Conservation (phyloP, 306 rosid genomes). For the Cicer pinnatifidum region DNA sequence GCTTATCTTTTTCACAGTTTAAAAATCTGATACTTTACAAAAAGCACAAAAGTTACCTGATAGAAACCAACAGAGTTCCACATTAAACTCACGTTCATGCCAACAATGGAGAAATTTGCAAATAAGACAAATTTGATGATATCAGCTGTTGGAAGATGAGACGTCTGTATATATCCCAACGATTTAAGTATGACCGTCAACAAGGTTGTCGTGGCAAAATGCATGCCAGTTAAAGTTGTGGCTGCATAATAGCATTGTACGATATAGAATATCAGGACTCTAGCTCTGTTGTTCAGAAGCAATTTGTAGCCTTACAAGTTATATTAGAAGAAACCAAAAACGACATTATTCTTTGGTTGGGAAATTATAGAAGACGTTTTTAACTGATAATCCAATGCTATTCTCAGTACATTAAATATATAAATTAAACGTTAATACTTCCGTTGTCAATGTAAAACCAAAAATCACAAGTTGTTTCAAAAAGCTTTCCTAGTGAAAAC, state of each 20-base stretch:
- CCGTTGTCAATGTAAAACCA: constrained; percentile 8
- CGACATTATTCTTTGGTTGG: constrained; percentile 20
- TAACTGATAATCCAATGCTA: constrained; percentile 27
- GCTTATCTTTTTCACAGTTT: constrained; percentile 14
- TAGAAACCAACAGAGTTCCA: constrained; percentile 93
- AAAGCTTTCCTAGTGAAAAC: constrained; percentile 3
- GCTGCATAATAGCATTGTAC: constrained; percentile 61
- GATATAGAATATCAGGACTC: constrained; percentile 42
- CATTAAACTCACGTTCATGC: constrained; percentile 93
- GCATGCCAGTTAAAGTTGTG: constrained; percentile 83
- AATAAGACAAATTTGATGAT: constrained; percentile 76
- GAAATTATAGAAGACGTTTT: constrained; percentile 29
- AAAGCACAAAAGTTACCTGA: constrained; percentile 57
- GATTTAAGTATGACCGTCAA: constrained; percentile 67
- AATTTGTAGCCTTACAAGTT: constrained; percentile 30
- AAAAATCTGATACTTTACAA: constrained; percentile 22
- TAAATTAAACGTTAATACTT: constrained; percentile 22
- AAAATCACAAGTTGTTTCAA: constrained; percentile 27
- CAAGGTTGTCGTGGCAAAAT: constrained; percentile 78
- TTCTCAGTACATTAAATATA: constrained; percentile 7
- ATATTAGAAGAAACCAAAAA: constrained; percentile 40
- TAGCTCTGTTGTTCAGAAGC: constrained; percentile 37
- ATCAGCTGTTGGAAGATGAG: constrained; percentile 71
- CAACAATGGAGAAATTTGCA: constrained; percentile 87
- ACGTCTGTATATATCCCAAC: constrained; percentile 72